phyloP scores from a whole-genome alignment of 2,329 filamentous ascomycete genomes.

The Monilinia fructigena region DNA sequence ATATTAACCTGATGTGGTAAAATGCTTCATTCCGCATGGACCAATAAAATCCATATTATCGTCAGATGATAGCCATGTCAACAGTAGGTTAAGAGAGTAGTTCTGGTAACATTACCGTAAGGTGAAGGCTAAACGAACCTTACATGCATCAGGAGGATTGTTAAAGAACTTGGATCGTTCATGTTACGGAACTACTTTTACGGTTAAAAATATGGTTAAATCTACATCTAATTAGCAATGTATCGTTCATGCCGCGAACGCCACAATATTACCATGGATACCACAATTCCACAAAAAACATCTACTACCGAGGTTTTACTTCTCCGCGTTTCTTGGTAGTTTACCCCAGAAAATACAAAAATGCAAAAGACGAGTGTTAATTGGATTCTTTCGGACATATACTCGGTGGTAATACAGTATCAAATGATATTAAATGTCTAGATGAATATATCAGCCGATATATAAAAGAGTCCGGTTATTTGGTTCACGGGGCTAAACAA shows the following conservation, averaged over 20 bases:
- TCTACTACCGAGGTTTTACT: constrained; percentile 13
- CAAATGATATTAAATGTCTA: constrained; percentile 14
- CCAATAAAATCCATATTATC: neutral
- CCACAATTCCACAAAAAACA: neutral
- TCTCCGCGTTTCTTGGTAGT: constrained; percentile 7
- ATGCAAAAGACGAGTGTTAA: neutral
- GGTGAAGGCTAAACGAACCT: neutral
- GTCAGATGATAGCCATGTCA: neutral
- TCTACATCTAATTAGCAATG: neutral
- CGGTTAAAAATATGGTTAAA: neutral
- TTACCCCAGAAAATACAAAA: constrained; percentile 10
- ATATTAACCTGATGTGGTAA: neutral
- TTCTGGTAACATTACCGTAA: no score
- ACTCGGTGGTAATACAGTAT: constrained; percentile 24
- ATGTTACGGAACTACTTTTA: neutral
- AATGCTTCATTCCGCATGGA: neutral
- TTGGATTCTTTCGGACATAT: constrained; percentile 16
- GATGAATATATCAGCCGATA: constrained; percentile 19
- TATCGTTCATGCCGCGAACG: neutral
- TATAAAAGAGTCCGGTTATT: constrained; percentile 12
- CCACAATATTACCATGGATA: neutral
- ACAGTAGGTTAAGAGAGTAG: no score
- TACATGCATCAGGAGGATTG: neutral
- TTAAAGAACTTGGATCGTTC: neutral
- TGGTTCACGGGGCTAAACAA: constrained; percentile 22